Percentiles rank a stretch among this genome's conserved stretches.
phyloP scores from a whole-genome alignment of 306 rosid species.

The Spatholobus suberectus region DNA sequence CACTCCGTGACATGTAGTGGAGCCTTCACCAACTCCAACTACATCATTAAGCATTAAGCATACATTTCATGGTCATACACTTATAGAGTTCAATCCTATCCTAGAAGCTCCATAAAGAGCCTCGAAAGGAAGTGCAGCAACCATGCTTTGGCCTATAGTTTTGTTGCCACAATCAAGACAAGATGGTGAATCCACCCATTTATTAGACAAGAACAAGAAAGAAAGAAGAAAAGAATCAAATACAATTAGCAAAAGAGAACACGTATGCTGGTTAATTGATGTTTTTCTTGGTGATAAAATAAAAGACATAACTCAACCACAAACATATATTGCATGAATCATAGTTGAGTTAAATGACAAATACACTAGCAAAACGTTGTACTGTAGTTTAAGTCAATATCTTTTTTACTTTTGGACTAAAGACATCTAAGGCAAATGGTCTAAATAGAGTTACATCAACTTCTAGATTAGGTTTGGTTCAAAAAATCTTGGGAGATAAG shows the following conservation, averaged over 20 bases:
- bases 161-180: conserved; percentile 74
- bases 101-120: conserved; percentile 62
- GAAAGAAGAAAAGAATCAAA: conserved; percentile 25
- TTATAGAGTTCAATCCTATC: conserved; percentile 76
- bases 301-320: background rate
- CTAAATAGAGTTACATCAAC: too few species aligned
- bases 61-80: conserved; percentile 51
- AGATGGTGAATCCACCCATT: conserved; percentile 86
- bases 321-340: background rate
- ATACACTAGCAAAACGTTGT: background rate
- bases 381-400: too few species aligned
- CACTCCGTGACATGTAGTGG: too few species aligned
- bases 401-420: too few species aligned
- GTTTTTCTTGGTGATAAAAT: background rate
- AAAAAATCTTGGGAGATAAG: too few species aligned
- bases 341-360: conserved; percentile 31
- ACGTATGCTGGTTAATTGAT: background rate
- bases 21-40: too few species aligned
- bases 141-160: conserved; percentile 59
- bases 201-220: conserved; percentile 42
- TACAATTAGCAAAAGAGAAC: background rate
- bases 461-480: too few species aligned
- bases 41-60: too few species aligned
- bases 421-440: too few species aligned
- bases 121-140: conserved; percentile 71